Evolutionary conservation across 352 stramenopile species (phyloP), one percentile per base, ranked within the genome.

Genomic region (Globisporangium nagaii): DNA sequence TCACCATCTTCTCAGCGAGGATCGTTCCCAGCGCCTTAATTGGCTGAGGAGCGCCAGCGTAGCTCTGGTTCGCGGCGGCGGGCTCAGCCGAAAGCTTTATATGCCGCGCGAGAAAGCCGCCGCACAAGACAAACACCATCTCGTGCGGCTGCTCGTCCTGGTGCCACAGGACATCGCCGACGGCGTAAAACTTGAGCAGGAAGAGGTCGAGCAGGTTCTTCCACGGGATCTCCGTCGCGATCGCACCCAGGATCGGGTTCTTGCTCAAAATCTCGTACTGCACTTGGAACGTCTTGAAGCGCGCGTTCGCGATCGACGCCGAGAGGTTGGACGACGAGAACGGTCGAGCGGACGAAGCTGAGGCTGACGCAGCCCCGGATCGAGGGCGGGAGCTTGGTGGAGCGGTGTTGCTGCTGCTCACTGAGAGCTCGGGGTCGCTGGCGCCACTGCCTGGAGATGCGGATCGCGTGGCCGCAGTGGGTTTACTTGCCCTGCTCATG

Each of bases 161-260:
- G 1, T 40, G 45, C 57, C 65, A 79, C 1, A 83, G 44, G 42
- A 77, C 56, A 20, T 84, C 74, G 6, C 70, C 70, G 12, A 82
- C 71, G 1, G 62, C 71, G 34, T 66, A 75, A 47, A 79, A 83
- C 51, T 83, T 75, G 43, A 84, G 59, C 20, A 71, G 50, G 39
- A 80, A 83, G 27, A 83, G 44, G 27, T 86, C 72, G 20, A 85
- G 66, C 13, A 87, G 52, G 35, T 85, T 83, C n/a, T 76, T 75
- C 71, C 71, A 84, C 22, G 76, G 67, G 49, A 85, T 72, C 31
- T 82, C 70, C 10, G 68, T 59, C 6, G 71, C 61, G 9, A 88
- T 69, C 9, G 62, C 65, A 15, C 52, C 58, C 31, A 86, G 57
- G 2, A 86, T 60, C 3, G 65, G 49, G 46, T 86, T 79, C 50